Conservation (phyloP, 2,329 filamentous ascomycete species). For the Fusarium sarcochroum region DNA sequence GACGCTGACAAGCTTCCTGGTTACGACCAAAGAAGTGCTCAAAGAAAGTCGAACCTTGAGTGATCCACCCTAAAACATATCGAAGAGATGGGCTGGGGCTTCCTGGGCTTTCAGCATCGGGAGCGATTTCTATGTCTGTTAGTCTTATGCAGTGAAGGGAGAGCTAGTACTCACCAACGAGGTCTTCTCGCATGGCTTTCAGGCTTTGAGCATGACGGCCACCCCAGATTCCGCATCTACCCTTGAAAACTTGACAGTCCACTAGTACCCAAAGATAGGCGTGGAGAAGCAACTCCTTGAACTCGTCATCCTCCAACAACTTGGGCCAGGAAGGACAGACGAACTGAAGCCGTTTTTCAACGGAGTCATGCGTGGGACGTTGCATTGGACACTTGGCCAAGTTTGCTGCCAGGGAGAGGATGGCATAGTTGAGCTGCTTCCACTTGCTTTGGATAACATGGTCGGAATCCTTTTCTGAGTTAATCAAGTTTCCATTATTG, state of each 20-base stretch:
- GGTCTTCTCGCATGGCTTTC: not conserved
- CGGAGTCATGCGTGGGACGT: not conserved
- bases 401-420: not conserved
- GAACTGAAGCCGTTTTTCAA: not conserved
- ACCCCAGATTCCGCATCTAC: not conserved
- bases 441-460: not conserved
- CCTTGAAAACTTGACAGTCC: not conserved
- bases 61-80: conserved; percentile 6
- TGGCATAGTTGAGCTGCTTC: conserved; percentile 19
- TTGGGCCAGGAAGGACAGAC: not conserved
- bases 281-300: not conserved
- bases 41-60: conserved; percentile 1
- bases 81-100: not conserved
- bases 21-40: not conserved
- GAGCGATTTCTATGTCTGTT: not conserved
- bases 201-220: not conserved
- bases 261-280: conserved; percentile 4
- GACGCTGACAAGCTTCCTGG: fast-evolving
- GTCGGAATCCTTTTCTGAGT: not conserved
- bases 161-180: not conserved
- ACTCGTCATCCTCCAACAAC: not conserved
- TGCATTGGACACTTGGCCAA: not conserved
- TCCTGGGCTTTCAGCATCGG: not conserved
- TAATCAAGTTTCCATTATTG: not conserved
- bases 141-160: too few species aligned